Evolutionary conservation across 345 rosid genomes (phyloP).

Genomic region (Ceriops decandra): DNA sequence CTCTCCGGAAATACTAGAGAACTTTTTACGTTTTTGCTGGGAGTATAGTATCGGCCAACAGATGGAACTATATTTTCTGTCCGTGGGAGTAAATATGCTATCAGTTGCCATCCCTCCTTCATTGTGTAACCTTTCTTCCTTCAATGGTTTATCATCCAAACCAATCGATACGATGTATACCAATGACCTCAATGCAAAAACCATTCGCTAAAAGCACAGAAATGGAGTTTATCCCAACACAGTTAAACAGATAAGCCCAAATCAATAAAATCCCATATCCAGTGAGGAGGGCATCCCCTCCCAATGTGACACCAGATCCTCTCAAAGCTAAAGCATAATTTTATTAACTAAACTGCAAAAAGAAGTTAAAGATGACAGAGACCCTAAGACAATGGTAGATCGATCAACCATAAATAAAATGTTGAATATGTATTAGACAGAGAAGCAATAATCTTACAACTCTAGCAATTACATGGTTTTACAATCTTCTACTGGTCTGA

Average conservation of each 20-base stretch:
- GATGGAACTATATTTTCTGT: not conserved
- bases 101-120: constrained; percentile 21
- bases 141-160: not conserved
- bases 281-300: not conserved
- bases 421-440: not conserved
- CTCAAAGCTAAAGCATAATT: not conserved
- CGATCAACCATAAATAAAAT: not conserved
- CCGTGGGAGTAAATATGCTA: not conserved
- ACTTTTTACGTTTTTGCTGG: not conserved
- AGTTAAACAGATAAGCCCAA: not conserved
- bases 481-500: too few species aligned
- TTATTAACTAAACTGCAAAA: not conserved
- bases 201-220: too few species aligned
- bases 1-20: not conserved
- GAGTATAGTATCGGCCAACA: constrained; percentile 21
- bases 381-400: too few species aligned
- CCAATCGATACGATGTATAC: too few species aligned
- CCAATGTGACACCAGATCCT: not conserved
- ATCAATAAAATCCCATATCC: not conserved
- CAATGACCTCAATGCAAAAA: too few species aligned
- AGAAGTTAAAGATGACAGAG: not conserved
- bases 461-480: constrained; percentile 9
- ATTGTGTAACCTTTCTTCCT: constrained; percentile 29
- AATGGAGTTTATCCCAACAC: too few species aligned
- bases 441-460: constrained; percentile 7